Percentiles rank a stretch among this genome's conserved stretches.
These are phyloP conservation scores for Vaccinium macrocarpon DNA, from an alignment of 148 eudicot species.

Conservation along the genomic window DNA sequence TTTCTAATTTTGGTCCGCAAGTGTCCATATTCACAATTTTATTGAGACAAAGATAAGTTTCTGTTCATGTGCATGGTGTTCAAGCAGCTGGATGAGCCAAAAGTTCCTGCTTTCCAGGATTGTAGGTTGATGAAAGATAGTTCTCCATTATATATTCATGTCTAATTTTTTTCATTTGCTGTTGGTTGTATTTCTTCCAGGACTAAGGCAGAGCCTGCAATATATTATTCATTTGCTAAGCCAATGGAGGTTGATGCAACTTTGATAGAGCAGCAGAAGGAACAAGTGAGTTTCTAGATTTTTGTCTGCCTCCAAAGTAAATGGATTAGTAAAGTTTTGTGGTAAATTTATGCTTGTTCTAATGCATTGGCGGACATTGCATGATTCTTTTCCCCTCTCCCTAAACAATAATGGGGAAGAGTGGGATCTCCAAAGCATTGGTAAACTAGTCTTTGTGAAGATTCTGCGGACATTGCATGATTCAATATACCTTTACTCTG, in stretches of 20 bases:
- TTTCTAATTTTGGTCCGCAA: slow-evolving; percentile 91
- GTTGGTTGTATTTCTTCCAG: slow-evolving; percentile 45
- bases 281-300: slow-evolving; percentile 49
- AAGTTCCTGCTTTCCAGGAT: slow-evolving; percentile 31
- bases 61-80: slow-evolving; percentile 68
- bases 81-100: slow-evolving; percentile 47
- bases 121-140: slow-evolving; percentile 23
- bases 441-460: not conserved
- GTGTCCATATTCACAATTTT: slow-evolving; percentile 98
- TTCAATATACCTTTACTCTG: not conserved
- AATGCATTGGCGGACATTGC: slow-evolving; percentile 3
- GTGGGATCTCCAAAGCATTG: not conserved
- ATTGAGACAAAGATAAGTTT: slow-evolving; percentile 99
- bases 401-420: not conserved
- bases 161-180: slow-evolving; percentile 22
- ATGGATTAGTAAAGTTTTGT: not conserved
- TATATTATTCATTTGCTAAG: slow-evolving; percentile 65
- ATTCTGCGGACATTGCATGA: not conserved
- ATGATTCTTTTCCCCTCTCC: not conserved
- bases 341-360: not conserved
- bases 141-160: slow-evolving; percentile 15
- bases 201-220: slow-evolving; percentile 90
- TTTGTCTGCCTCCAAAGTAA: not conserved
- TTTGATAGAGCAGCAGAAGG: slow-evolving; percentile 58
- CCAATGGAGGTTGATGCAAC: slow-evolving; percentile 64